phyloP scores from a whole-genome alignment of 345 rosid species.

The Chamaenerion angustifolium region DNA sequence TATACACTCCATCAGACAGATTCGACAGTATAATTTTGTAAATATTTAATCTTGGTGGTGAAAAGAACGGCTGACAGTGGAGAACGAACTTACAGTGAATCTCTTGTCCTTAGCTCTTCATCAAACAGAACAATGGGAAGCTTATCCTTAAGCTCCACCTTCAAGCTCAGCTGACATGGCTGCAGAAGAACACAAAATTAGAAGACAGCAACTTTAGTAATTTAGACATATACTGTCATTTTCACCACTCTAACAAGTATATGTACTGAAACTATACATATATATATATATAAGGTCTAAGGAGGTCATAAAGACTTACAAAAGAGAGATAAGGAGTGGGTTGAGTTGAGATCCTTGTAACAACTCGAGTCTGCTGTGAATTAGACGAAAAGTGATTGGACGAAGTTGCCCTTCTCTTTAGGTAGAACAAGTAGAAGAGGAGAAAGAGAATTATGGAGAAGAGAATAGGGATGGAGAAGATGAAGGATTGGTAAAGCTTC shows the following conservation, averaged over 20 bases:
- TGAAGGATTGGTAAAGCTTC: constrained; percentile 89
- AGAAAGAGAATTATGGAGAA: constrained; percentile 82
- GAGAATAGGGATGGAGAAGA: constrained; percentile 87
- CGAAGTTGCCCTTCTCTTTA: constrained; percentile 73
- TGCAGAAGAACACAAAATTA: constrained; percentile 20
- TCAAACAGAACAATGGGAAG: constrained; percentile 59
- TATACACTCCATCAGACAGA: too few relatives aligned
- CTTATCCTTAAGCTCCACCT: constrained; percentile 43
- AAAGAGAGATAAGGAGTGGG: constrained; percentile 20
- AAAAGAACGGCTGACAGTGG: too few relatives aligned
- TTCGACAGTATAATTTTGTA: too few relatives aligned
- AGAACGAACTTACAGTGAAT: constrained; percentile 59
- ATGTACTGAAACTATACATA: too few relatives aligned
- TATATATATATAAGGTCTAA: too few relatives aligned
- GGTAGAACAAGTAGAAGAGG: constrained; percentile 83
- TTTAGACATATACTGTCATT: too few relatives aligned
- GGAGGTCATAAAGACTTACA: background rate
- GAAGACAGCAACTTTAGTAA: background rate
- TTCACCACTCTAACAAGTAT: too few relatives aligned
- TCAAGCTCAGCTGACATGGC: constrained; percentile 45
- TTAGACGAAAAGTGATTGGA: constrained; percentile 21
- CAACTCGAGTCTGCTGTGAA: constrained; percentile 10
- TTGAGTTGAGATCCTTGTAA: constrained; percentile 34
- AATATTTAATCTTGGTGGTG: too few relatives aligned
- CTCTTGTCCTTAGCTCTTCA: constrained; percentile 59